Evolutionary conservation across 176 grass and related monocot species (phyloP).

Genomic region (Avena atlantica): DNA sequence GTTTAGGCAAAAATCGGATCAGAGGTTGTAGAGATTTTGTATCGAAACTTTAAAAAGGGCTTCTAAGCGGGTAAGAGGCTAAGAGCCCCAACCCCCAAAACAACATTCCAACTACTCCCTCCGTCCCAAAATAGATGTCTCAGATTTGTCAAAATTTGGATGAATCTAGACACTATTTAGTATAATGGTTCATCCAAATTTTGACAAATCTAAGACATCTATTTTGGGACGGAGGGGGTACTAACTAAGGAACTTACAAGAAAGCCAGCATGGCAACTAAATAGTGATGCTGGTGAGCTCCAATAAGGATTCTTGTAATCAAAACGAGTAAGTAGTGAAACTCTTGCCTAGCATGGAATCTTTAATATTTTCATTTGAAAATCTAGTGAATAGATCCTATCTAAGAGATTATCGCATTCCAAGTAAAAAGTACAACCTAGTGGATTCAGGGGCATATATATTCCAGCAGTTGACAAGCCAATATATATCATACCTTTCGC

Average conservation of each 20-base stretch:
- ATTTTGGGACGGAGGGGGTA: no score
- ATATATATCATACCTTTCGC: conserved; percentile 59
- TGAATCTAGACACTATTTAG: no score
- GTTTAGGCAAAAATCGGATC: no score
- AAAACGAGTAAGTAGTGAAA: background rate
- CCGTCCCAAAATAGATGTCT: no score
- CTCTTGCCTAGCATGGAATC: conserved; percentile 3
- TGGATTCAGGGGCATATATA: background rate
- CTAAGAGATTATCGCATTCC: conserved; percentile 12
- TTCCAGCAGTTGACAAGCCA: background rate
- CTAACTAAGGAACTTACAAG: background rate
- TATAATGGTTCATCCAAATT: no score
- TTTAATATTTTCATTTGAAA: conserved; percentile 10
- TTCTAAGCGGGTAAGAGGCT: background rate
- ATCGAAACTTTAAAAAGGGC: background rate
- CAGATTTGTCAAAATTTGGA: no score
- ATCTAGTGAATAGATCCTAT: background rate
- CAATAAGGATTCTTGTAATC: background rate
- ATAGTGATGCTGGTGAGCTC: background rate
- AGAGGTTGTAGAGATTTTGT: background rate
- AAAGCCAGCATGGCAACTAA: background rate
- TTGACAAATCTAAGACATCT: no score
- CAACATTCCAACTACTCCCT: background rate
- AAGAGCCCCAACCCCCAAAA: background rate
- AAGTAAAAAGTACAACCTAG: conserved; percentile 1